Evolutionary conservation across 768 basidiomycete genomes (phyloP), one percentile per base, ranked within the genome.

Genomic region (Trametes sanguinea): DNA sequence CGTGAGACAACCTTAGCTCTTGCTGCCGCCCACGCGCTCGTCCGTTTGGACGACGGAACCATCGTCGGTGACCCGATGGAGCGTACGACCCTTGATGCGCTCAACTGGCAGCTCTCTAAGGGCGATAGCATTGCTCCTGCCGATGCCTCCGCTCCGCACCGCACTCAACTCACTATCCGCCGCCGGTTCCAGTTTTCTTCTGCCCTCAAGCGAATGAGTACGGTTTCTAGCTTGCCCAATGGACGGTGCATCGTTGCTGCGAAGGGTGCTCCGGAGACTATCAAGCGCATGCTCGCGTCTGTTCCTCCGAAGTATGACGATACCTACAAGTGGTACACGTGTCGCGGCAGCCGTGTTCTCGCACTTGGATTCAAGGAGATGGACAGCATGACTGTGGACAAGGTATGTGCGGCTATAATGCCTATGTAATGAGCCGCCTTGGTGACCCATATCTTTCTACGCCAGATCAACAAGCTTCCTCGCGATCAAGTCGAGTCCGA

Each of bases 41-140:
- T 98, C 42, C 83, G 90, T 50, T 81, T 99, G 29, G 96, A 99
- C 67, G 96, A 98, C 68, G 96, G 94, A 8, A 89, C 88, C 1
- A 78, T 95, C 40, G 95, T 98, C 45, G 97, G 97, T 3, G 97
- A 99, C 72, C 97, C 97, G 0, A 99, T 99, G 97, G 97, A 99
- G 76, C 95, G 95, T 77, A 95, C 92, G 0, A 96, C 97, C 0
- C 79, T 98, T 6, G 91, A 92, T 63, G 89, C 94, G 2, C 81
- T 99, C 32, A 88, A 92, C 51, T 98, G 97, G 96, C 86, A 85
- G 60, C 73, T 98, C 43, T 77, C 74, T 9, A 85, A 86, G 76
- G 90, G 90, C 35, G 92, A 96, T 68, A 73, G 80, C n/a, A 78
- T 96, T 63, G 75, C 85, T 1, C 88, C 94, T 0, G 76, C 80